Evolutionary conservation across 2,329 filamentous ascomycete species (phyloP).

Genomic region (Fusarium sp.): DNA sequence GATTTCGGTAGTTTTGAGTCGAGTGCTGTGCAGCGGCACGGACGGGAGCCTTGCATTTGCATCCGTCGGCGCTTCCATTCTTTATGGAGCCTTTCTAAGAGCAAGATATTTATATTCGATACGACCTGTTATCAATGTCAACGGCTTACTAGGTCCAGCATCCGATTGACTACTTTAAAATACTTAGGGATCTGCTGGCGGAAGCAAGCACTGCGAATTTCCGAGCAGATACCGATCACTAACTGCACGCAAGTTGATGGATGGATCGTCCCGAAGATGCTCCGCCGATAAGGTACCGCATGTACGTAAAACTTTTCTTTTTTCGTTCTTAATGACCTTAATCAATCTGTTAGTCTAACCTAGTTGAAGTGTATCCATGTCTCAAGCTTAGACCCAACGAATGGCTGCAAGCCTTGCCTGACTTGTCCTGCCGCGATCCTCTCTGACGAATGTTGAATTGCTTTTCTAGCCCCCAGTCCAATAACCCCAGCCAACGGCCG

Average conservation of each 20-base stretch:
- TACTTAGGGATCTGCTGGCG: background rate
- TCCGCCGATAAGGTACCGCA: constrained; percentile 46
- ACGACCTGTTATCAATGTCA: background rate
- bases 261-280: constrained; percentile 48
- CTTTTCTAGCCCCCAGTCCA: constrained; percentile 35
- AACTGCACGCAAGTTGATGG: constrained; percentile 27
- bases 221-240: constrained; percentile 35
- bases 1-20: background rate
- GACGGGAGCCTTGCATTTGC: constrained; percentile 33
- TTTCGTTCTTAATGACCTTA: constrained; percentile 26
- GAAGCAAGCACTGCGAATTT: constrained; percentile 33
- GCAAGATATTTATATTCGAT: constrained; percentile 9
- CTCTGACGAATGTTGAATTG: constrained; percentile 33
- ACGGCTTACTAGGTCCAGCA: constrained; percentile 22
- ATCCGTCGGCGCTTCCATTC: constrained; percentile 28
- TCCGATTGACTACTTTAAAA: background rate
- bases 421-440: constrained; percentile 38
- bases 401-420: constrained; percentile 31
- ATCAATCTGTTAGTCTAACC: constrained; percentile 26
- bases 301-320: constrained; percentile 42
- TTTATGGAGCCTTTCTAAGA: constrained; percentile 23
- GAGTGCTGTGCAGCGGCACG: constrained; percentile 24
- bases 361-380: constrained; percentile 27
- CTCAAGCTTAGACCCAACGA: constrained; percentile 26
- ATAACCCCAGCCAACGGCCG: constrained; percentile 46